Evolutionary conservation across 768 basidiomycete genomes (phyloP), one percentile per base, ranked within the genome.

Genomic region (Artomyces pyxidatus): DNA sequence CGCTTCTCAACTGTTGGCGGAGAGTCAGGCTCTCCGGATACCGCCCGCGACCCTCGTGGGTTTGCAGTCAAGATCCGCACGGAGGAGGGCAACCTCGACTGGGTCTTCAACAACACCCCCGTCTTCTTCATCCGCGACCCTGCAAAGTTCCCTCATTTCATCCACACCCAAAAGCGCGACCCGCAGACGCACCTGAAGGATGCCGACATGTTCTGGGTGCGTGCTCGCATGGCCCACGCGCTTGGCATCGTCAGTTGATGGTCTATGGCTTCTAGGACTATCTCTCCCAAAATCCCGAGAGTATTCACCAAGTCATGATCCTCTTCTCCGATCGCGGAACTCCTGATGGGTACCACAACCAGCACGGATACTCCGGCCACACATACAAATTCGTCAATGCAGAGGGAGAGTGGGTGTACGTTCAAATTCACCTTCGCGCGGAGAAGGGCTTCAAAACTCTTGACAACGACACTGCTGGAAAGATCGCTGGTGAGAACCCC

Each of bases 1-100:
- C 84, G 95, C 40, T 97, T 96, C 79, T 92, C 89, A 39, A 98
- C 95, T 12, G 95, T 97, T 46, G 83, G 83, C 55, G 94, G 94
- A 46, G 88, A 90, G 57, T 71, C 75, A 30, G 94, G 94, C 14
- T 89, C 87, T 43, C 83, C 93, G 16, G 94, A 97, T 59, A 87
- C 81, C n/a, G 87, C 88, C 49, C 85, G 93, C 52, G 93, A 97
- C 59, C 90, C 91, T 22, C 83, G 91, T 70, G 95, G 95, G 2
- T 97, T 96, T 61, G 86, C 95, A 4, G 63, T 87, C 68, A 87
- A 94, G 69, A 74, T 97, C 55, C 87, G 80, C 65, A 92, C 95
- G 0, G 81, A 89, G 3, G 79, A 96, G 65, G 95, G 95, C 17
- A 94, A 89, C 73, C 80, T 81, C 67, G 93, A 96, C 64, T 87